Conservation (phyloP, 345 rosid species). For the Aquilaria sinensis region DNA sequence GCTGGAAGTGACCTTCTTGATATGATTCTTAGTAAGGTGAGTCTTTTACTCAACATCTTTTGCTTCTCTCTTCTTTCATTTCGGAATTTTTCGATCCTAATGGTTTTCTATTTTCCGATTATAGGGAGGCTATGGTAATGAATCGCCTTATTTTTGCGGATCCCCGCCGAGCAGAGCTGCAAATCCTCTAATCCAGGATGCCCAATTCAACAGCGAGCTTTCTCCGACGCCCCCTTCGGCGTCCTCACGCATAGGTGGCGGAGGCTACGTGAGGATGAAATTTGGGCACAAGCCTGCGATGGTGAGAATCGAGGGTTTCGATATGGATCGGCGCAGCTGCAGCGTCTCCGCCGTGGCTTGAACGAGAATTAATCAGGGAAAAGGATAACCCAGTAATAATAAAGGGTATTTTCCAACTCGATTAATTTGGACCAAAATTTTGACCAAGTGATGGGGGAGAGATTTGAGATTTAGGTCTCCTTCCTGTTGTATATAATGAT, state of each 20-base stretch:
- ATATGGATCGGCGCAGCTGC: slow-evolving; percentile 49
- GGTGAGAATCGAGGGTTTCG: slow-evolving; percentile 82
- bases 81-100: not conserved
- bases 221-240: slow-evolving; percentile 32
- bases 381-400: not conserved
- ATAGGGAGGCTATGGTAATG: slow-evolving; percentile 44
- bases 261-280: slow-evolving; percentile 55
- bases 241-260: slow-evolving; percentile 30
- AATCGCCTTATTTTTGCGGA: slow-evolving; percentile 60
- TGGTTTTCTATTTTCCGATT: not conserved
- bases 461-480: slow-evolving; percentile 8
- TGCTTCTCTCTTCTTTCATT: not conserved
- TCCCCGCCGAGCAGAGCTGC: slow-evolving; percentile 70
- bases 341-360: slow-evolving; percentile 76
- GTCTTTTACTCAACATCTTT: not conserved
- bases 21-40: slow-evolving; percentile 48
- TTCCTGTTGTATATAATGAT: slow-evolving; percentile 21
- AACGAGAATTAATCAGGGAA: not conserved
- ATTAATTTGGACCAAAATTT: slow-evolving; percentile 16
- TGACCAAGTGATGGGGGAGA: slow-evolving; percentile 11
- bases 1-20: slow-evolving; percentile 67
- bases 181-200: slow-evolving; percentile 68
- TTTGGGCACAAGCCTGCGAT: slow-evolving; percentile 53
- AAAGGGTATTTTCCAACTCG: not conserved
- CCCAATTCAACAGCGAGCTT: slow-evolving; percentile 39